Conservation (phyloP, 176 grass and related monocot genomes). For the Oryza nivara region DNA sequence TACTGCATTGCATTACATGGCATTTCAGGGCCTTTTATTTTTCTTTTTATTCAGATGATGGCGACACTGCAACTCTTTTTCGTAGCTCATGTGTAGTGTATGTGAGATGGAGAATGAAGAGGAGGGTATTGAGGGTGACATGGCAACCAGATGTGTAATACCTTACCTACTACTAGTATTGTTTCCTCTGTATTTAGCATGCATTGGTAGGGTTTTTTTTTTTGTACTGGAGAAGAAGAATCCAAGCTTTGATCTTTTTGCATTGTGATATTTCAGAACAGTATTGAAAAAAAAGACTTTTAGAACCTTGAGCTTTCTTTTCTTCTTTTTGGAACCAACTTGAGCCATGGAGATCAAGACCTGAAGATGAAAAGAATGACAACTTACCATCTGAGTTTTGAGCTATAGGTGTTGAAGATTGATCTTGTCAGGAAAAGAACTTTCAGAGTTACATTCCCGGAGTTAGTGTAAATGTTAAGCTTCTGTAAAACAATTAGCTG, state of each 20-base stretch:
- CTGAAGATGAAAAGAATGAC: not conserved
- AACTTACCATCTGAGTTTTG: not conserved
- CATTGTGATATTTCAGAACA: too few species aligned
- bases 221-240: constrained; percentile 2
- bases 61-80: constrained; percentile 47
- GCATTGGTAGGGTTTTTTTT: not conserved
- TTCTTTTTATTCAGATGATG: not conserved
- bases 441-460: not conserved
- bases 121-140: constrained; percentile 23
- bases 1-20: not conserved
- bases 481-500: not conserved
- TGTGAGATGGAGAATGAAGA: not conserved
- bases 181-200: constrained; percentile 7
- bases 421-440: not conserved
- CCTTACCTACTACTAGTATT: not conserved
- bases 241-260: not conserved
- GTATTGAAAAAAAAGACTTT: not conserved
- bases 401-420: not conserved
- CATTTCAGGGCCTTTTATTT: not conserved
- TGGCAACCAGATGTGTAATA: constrained; percentile 17
- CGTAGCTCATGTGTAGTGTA: not conserved
- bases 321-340: not conserved
- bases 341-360: not conserved
- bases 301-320: not conserved
- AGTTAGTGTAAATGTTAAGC: not conserved